phyloP scores from a whole-genome alignment of 345 rosid species.

The Corymbia maculata region DNA sequence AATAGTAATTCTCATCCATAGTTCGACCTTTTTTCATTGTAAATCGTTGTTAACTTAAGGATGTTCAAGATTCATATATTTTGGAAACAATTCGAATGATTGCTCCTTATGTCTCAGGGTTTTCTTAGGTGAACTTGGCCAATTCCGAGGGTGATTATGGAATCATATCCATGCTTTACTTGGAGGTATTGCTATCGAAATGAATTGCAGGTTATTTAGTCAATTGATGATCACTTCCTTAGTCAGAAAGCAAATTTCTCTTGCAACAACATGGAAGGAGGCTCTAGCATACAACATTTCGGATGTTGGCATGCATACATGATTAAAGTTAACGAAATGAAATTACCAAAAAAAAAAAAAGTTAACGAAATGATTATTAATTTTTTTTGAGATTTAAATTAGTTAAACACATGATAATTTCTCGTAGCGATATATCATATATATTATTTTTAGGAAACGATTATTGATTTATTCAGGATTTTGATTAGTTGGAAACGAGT shows the following conservation, averaged over 20 bases:
- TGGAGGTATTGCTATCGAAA: not conserved
- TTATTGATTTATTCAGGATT: no score
- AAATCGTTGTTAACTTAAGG: not conserved
- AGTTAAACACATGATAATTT: no score
- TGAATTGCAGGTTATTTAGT: not conserved
- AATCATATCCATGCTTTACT: not conserved
- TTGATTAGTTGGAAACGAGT: no score
- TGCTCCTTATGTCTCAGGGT: not conserved
- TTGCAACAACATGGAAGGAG: not conserved
- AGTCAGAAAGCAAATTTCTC: not conserved
- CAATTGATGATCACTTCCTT: not conserved
- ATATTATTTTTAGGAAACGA: no score
- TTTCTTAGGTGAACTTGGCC: not conserved
- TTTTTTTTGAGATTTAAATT: no score
- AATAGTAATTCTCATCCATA: not conserved
- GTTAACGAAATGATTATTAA: no score
- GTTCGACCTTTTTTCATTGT: not conserved
- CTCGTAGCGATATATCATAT: no score
- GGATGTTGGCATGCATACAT: not conserved
- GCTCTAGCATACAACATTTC: not conserved
- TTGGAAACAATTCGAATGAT: not conserved
- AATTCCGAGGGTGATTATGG: not conserved
- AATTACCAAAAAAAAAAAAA: no score
- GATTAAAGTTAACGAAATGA: no score
- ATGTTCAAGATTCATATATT: not conserved